Evolutionary conservation across 176 grass and related monocot genomes (phyloP).

Genomic region (Aegilops tauschii): DNA sequence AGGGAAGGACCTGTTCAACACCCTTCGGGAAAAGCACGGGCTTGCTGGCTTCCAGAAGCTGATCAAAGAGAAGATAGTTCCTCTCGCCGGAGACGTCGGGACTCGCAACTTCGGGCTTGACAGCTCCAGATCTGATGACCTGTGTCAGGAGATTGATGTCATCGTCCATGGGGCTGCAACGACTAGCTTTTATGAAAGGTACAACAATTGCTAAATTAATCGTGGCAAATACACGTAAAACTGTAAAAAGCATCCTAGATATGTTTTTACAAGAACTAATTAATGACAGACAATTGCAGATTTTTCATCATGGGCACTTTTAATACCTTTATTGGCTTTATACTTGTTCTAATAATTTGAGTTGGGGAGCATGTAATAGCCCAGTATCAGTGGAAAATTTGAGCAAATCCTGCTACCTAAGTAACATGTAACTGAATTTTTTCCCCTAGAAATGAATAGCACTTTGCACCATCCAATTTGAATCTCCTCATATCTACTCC

Average conservation of each 20-base stretch:
- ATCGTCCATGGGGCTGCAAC: conserved; percentile 55
- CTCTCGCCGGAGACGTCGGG: not conserved
- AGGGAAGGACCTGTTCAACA: conserved; percentile 11
- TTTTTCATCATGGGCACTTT: no score
- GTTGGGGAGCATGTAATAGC: no score
- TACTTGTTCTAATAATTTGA: no score
- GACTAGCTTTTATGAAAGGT: conserved; percentile 60
- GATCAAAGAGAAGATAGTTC: conserved; percentile 11
- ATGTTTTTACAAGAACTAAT: not conserved
- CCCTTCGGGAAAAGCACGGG: not conserved
- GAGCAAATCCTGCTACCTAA: no score
- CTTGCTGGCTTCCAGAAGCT: not conserved
- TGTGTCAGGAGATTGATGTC: conserved; percentile 39
- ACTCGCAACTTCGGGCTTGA: conserved; percentile 32
- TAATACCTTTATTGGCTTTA: no score
- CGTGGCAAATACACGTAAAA: not conserved
- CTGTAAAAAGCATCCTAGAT: not conserved
- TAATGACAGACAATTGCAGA: no score
- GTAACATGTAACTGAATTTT: no score
- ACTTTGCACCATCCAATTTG: not conserved
- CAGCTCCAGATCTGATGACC: conserved; percentile 6
- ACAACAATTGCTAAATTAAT: not conserved
- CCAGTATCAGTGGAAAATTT: no score
- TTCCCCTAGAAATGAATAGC: not conserved
- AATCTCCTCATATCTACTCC: not conserved